Evolutionary conservation across 2,329 filamentous ascomycete genomes (phyloP).

Genomic region (Chrysosphaeria jannelii): DNA sequence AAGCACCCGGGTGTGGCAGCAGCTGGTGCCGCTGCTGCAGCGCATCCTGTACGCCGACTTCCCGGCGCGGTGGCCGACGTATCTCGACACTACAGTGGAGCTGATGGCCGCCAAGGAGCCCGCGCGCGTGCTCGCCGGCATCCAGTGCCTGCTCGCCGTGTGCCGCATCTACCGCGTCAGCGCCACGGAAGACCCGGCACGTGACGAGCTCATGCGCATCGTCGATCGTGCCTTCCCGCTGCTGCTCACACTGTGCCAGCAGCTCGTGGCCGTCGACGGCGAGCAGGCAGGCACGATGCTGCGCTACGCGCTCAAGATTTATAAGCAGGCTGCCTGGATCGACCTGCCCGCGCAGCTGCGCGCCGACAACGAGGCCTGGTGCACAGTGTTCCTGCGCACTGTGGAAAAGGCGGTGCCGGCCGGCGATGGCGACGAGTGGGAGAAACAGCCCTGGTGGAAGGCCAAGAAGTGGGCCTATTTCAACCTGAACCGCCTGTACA

Average conservation of each 20-base stretch:
- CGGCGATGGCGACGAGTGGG: slow-evolving; percentile 50
- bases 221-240: slow-evolving; percentile 75
- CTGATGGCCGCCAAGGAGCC: slow-evolving; percentile 68
- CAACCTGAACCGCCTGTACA: slow-evolving; percentile 84
- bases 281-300: slow-evolving; percentile 92
- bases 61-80: slow-evolving; percentile 75
- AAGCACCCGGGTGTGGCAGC: slow-evolving; percentile 54
- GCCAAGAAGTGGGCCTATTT: slow-evolving; percentile 99
- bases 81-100: slow-evolving; percentile 75
- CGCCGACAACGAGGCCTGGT: slow-evolving; percentile 76
- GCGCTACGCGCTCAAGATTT: slow-evolving; percentile 78
- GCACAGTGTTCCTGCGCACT: slow-evolving; percentile 73
- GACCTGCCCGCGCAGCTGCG: slow-evolving; percentile 55
- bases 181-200: slow-evolving; percentile 39
- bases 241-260: slow-evolving; percentile 60
- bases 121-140: slow-evolving; percentile 63
- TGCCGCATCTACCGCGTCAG: slow-evolving; percentile 93
- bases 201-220: slow-evolving; percentile 79
- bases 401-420: slow-evolving; percentile 63
- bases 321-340: slow-evolving; percentile 95
- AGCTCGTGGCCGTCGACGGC: slow-evolving; percentile 69
- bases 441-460: slow-evolving; percentile 97
- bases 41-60: slow-evolving; percentile 93
- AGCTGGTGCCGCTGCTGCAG: slow-evolving; percentile 80
- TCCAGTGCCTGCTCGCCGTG: slow-evolving; percentile 81